Evolutionary conservation across 441 rosid species (phyloP).

Genomic region (Caryocar brasiliense): DNA sequence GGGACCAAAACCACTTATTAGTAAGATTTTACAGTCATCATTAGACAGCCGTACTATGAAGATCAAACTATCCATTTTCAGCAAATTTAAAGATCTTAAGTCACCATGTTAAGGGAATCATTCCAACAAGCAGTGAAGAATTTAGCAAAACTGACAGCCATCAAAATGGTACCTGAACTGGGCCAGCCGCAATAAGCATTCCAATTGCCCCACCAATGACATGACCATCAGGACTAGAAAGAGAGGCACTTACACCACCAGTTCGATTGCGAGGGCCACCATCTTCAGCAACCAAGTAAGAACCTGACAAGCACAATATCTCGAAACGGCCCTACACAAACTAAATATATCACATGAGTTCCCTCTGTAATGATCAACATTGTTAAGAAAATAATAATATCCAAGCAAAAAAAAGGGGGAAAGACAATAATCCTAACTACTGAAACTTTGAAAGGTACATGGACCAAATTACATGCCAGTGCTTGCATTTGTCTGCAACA

Average conservation of each 20-base stretch:
- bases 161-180: constrained; percentile 59
- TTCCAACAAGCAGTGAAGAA: neutral
- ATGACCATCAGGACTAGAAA: constrained; percentile 84
- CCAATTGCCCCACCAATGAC: constrained; percentile 88
- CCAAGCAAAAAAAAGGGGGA: neutral
- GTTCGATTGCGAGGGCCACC: constrained; percentile 68
- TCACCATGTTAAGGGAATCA: neutral
- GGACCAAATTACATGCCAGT: too few species aligned
- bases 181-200: constrained; percentile 69
- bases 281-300: constrained; percentile 79
- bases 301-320: constrained; percentile 92
- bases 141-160: neutral
- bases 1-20: too few species aligned
- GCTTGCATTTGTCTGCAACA: too few species aligned
- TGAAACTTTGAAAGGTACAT: too few species aligned
- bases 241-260: constrained; percentile 88
- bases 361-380: neutral
- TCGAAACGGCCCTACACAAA: constrained; percentile 72
- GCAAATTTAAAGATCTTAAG: neutral
- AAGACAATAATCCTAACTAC: neutral
- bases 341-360: constrained; percentile 23
- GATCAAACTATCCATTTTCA: too few species aligned
- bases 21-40: too few species aligned
- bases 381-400: neutral
- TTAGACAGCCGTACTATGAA: too few species aligned